Base-by-base conservation (phyloP, 805 yeast species). In the Blastobotrys robertii region DNA sequence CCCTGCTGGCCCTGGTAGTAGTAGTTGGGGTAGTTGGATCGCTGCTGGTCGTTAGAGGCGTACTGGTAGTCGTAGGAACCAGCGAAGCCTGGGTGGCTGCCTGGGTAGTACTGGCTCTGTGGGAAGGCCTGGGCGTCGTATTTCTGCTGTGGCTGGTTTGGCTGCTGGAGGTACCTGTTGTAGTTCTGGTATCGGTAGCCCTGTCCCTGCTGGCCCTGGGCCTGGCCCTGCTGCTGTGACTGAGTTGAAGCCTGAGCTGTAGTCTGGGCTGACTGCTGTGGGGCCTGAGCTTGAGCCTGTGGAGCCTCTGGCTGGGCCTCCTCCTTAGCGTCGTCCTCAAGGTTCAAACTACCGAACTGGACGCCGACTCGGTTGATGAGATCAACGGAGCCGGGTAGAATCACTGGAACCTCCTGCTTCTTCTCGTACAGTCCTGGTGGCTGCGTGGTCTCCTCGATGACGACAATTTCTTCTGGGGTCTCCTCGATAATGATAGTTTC, bases 341-440 rank as follows among this genome's bases (percentile, higher is more conserved):
- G 63, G 19, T 72, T 62, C 51, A 77, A 64, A 9, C 81, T 74
- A 44, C 84, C 84, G 53, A 79, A 78, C 30, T 81, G 77, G 34
- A 79, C 77, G 49, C 78, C 80, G 25, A 74, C 72, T 39, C 72
- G 62, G 55, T 64, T 66, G 42, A 69, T 58, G 51, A 64, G 70
- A 30, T 51, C 41, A 37, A 73, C 65, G 32, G 72, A 62, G 35
- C 67, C 65, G 49, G 84, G 84, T 57, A 79, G 72, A 29, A 77
- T 67, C 43, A 67, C 74, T 29, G 74, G 66, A 11, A 64, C 67
- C 29, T 68, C 69, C 56, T 66, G 71, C 47, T 65, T 59, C 41
- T 65, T 62, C 55, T 42, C 67, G 62, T 50, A 64, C 62, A 49
- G 54, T 52, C 9, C 54, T 41, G 50, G 48, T 38, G 42, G 48